Evolutionary conservation across 2,329 filamentous ascomycete species (phyloP), one percentile per base, ranked within the genome.

Genomic region (Grosmannia penicillata): DNA sequence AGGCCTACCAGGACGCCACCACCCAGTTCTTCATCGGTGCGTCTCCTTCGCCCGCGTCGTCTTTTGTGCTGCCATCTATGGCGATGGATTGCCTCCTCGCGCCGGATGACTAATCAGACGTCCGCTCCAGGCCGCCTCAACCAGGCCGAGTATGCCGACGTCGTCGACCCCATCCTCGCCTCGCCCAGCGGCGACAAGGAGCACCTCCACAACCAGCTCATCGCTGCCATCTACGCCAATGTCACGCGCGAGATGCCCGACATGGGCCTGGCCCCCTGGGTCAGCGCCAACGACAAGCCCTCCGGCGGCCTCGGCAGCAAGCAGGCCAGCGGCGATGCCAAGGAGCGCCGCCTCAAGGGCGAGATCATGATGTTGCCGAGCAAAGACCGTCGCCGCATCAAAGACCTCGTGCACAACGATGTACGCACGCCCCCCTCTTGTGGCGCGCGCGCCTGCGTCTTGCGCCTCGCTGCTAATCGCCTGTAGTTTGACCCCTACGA

Each of bases 331-430:
- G 74, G 74, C 22, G 76, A 81, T 63, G 73, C 76, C 25, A 66
- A 71, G 26, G 76, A 82, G 56, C 65, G 75, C 48, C 67, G 68
- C 47, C 55, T 81, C 35, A 81, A 81, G 59, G 72, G 69, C 47
- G 75, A 80, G 51, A 73, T 82, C 43, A 81, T 81, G 77, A 72
- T 77, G 50, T 62, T 82, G 32, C 75, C 73, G n/a, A 72, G 65
- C 41, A 65, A 74, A 47, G 76, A 82, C 51, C 64, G 77, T 45
- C 63, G 75, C 56, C 67, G 76, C 41, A 71, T 82, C 49, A 81
- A 82, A 49, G 75, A 81, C 45, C 56, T 80, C 25, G 60, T 57
- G 18, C 65, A 68, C 19, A 77, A 77, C 48, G 72, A 78, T 47
- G 75, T 78, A 48, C 45, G 70, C n/a, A n/a, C n/a, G n/a, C n/a